Evolutionary conservation across 2,329 filamentous ascomycete genomes (phyloP), one percentile per base, ranked within the genome.

Genomic region (Alternaria tenuissima): DNA sequence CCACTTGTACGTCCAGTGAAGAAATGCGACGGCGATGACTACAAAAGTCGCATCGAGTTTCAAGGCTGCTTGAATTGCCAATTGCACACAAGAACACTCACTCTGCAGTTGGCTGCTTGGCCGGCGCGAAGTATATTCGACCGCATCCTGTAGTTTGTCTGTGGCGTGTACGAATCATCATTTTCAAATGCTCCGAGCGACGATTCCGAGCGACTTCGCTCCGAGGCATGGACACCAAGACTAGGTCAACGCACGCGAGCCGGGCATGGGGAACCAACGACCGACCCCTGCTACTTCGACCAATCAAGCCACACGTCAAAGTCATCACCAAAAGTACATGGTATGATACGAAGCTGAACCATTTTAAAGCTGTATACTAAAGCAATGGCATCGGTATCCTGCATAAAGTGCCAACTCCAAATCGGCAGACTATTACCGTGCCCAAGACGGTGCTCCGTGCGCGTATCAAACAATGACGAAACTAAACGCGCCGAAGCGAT

Each of bases 91-190:
- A 16, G 22, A 7, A 46, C 12, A 71, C 72, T 73, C 47, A 78
- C 76, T 67, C 73, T 75, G 63, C 67, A 70, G 64, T 72, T 73
- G 54, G 67, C 68, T 59, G 68, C 61, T 65, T 75, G 73, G 42
- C 74, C 68, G 26, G 67, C 68, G 64, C 72, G 66, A 46, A 78
- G 59, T 52, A 74, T 66, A 57, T 77, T 72, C 54, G 69, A 69
- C 72, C 75, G 72, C 76, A 79, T 78, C 48, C 65, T 76, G 58
- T 52, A 55, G 54, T 49, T 43, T 67, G 63, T 66, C 57, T 61
- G 61, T 62, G 61, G 56, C 57, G 61, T 63, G 43, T 64, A 61
- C 49, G 54, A 30, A 30, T 11, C 28, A 30, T 30, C 9, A 30
- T 30, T 30, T 30, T 11, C 9, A 30, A 30, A 30, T 30, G 28